Base-by-base conservation (phyloP, 129 eudicot genomes). In the Centella asiatica region DNA sequence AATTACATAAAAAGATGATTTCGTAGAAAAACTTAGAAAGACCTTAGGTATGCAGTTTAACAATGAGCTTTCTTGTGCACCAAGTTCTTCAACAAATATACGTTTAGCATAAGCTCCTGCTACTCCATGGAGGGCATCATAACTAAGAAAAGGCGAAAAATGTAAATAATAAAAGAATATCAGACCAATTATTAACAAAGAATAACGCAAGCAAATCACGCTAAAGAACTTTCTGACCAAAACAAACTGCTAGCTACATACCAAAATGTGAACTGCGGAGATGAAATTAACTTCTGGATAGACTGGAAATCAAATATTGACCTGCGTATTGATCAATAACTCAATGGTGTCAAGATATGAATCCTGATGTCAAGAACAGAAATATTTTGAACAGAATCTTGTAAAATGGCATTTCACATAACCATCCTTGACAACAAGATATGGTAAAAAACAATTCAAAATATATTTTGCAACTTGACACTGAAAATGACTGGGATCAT, bases 81-180 rank as follows among this genome's bases (percentile, higher is more conserved):
- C 98, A 60, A 90, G 87, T 73, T 90, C 98, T 75, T 90, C 94
- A 60, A 90, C 94, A 78, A 90, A 90, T 62, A 87, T 90, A 17
- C 90, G 84, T 23, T 78, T 79, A 63, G 95, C 95, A 86, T 87
- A 90, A 79, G 89, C 95, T 69, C 95, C 95, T 71, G 86, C 94
- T 79, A 87, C 98, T 62, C 95, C 98, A 69, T 82, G 87, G 68
- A 86, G 95, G 11, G 90, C 90, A 77, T 90, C 98, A 81, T 75
- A 90, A 70, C 95, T 87, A 69, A 25, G 33, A 69, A 36, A 73
- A 57, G 47, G 57, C 17, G 60, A 27, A 22, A 23, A 7, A 54
- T 27, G 28, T 36, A 33, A 24, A 22, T 31, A n/a, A 29, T 10
- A 18, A 36, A 57, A 4, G n/a, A 37, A 55, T 18, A 31, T 12